phyloP scores from a whole-genome alignment of 2,329 filamentous ascomycete genomes.

The Diaporthe longicolla region DNA sequence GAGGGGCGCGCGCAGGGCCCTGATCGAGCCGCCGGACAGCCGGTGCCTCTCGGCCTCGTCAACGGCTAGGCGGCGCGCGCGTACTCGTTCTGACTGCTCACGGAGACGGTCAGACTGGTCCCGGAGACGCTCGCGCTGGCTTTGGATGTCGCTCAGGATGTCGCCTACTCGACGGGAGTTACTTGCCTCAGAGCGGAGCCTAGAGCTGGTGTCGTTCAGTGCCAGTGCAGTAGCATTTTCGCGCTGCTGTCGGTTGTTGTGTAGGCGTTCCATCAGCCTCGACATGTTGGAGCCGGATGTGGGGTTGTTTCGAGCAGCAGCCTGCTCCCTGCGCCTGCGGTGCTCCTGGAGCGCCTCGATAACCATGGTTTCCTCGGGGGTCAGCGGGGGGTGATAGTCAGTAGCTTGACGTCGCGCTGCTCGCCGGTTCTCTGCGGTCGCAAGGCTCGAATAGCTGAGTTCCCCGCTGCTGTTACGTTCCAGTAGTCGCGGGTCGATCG shows the following conservation, averaged over 20 bases:
- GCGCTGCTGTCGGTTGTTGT: conserved; percentile 27
- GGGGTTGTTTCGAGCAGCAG: conserved; percentile 34
- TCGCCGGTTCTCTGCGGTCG: conserved; percentile 50
- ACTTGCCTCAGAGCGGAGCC: conserved; percentile 34
- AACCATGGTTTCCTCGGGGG: conserved; percentile 68
- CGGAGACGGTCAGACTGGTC: conserved; percentile 48
- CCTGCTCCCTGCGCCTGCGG: conserved; percentile 65
- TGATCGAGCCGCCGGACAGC: conserved; percentile 22
- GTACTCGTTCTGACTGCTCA: conserved; percentile 41
- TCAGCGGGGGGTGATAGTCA: conserved; percentile 66
- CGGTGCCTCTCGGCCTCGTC: conserved; percentile 38
- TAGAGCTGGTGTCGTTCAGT: conserved; percentile 25
- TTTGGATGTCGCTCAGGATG: conserved; percentile 55
- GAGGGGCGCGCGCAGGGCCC: conserved; percentile 24
- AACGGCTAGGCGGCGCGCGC: conserved; percentile 27
- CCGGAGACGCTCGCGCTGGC: conserved; percentile 53
- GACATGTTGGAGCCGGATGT: conserved; percentile 25
- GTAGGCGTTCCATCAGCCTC: conserved; percentile 40
- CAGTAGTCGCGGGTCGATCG: conserved; percentile 67
- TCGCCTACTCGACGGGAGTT: conserved; percentile 52
- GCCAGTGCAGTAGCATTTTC: conserved; percentile 20
- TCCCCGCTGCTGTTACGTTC: conserved; percentile 62
- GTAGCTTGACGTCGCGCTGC: conserved; percentile 52
- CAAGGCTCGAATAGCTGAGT: conserved; percentile 46
- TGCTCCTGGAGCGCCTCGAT: conserved; percentile 69